Evolutionary conservation across 495 filamentous ascomycete genomes (phyloP), one percentile per base, ranked within the genome.

Genomic region (Penicillium simplicissimum): DNA sequence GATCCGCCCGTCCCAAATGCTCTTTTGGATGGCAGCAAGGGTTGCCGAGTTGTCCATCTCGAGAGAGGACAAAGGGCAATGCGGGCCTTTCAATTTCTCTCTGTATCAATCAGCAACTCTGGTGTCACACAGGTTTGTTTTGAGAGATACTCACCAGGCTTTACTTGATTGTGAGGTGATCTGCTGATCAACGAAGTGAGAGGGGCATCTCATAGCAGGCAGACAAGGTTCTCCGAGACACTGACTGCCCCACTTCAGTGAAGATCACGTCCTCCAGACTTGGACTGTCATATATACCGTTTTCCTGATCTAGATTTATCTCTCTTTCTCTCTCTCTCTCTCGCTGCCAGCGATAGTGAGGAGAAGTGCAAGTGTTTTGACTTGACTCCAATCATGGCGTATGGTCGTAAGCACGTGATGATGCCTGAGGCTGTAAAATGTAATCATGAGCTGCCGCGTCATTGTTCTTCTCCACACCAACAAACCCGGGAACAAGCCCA

Each of bases 1-100:
- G 31, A 86, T 71, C 8, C 70, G 73, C 17, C 83, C 83, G 10
- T 78, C 68, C 83, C 83, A 85, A 55, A 85, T 66, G 10, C 60
- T 70, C 57, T 73, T 74, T 54, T 84, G 83, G 42, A 85, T 77
- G 28, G 65, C 66, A 56, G 53, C 67, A 2, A 74, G 63, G 19
- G 74, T 69, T 60, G 58, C 43, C 31, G 57, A 58, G 45, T 42
- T 71, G 33, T 72, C 67, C 69, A 69, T 72, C 14, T 52, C 52
- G 56, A 38, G 7, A 7, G 11, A 28, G 4, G n/a, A 31, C 23
- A 15, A 4, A 13, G 31, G 45, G 19, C 28, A 28, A 25, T 2
- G 33, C 31, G n/a, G 11, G 6, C 37, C 37, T 40, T 40, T 14
- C 14, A 40, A 8, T 45, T 45, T 45, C 9, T 49, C 23, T 31